Base-by-base conservation (phyloP, 139 green algal genomes). In the Yamagishiella unicocca region DNA sequence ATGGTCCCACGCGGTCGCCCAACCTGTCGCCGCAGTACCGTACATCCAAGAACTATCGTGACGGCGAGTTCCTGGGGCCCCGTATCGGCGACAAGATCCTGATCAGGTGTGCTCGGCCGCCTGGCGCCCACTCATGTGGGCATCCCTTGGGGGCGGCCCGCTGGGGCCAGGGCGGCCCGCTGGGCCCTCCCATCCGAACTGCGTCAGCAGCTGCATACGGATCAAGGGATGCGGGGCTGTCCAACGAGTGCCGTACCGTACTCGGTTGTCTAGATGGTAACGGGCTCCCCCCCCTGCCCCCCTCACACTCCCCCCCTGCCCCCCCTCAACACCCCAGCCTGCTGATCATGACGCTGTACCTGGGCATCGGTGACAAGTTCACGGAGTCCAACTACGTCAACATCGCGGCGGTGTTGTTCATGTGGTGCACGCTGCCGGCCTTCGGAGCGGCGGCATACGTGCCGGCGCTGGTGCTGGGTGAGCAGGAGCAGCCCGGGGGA, bases 361-460 rank as follows among this genome's bases (percentile, higher is more conserved):
- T 89, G 42, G 74, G 66, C 66, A 87, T 87, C 66, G 81, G 82
- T 27, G 66, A 88, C 78, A 31, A 87, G 42, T 73, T 92, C 64
- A 10, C 68, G 12, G 76, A n/a, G 0, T 38, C 61, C 71, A 97
- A 96, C 80, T 81, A 93, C 61, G 88, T 94, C 79, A 97, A 97
- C 92, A 96, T 98, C 45, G 70, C 88, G 0, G 92, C 93, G 37
- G 88, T 97, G 67, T 91, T 97, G 68, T 98, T 97, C 93, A 97
- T 98, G 92, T 95, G 88, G 89, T 83, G 87, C 76, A 91, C 90
- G 25, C 85, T 98, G 82, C 94, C 95, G 21, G 93, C 94, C 31
- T 98, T 96, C 87, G 92, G 93, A 19, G 95, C 96, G 25, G 92
- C 94, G 7, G 83, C 93, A 37, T 98, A 98, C 89, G 90, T 98